Evolutionary conservation across 441 rosid genomes (phyloP).

Genomic region (Jatropha podagrica): DNA sequence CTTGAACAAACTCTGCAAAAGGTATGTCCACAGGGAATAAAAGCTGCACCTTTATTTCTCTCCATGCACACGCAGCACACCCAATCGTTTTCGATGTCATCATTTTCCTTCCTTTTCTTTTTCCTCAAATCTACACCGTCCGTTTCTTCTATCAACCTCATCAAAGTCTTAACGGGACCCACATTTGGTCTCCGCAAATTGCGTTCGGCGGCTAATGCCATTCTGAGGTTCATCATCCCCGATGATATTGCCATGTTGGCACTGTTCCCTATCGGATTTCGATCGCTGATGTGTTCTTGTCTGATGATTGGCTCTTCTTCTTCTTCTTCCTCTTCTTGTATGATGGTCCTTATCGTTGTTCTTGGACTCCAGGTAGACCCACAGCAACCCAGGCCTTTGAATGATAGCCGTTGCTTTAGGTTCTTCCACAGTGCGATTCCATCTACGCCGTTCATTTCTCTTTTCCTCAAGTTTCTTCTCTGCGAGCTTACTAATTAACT

Average conservation of each 20-base stretch:
- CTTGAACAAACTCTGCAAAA: slow-evolving; percentile 56
- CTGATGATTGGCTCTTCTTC: slow-evolving; percentile 2
- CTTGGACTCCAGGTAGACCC: slow-evolving; percentile 40
- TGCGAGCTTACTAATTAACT: not conserved
- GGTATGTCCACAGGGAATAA: slow-evolving; percentile 74
- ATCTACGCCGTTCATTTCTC: slow-evolving; percentile 24
- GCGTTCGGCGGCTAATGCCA: slow-evolving; percentile 63
- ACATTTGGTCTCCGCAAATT: slow-evolving; percentile 24
- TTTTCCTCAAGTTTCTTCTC: not conserved
- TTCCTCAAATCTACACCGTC: slow-evolving; percentile 53
- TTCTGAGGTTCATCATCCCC: slow-evolving; percentile 56
- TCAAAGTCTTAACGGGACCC: slow-evolving; percentile 47
- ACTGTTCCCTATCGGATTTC: not conserved
- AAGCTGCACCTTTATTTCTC: slow-evolving; percentile 62
- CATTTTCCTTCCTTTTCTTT: slow-evolving; percentile 8
- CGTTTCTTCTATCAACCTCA: slow-evolving; percentile 68
- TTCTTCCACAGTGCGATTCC: slow-evolving; percentile 24
- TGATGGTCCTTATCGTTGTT: slow-evolving; percentile 27
- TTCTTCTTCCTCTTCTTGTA: slow-evolving; percentile 18
- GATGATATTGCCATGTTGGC: not conserved
- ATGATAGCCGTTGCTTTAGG: slow-evolving; percentile 45
- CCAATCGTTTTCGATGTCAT: slow-evolving; percentile 32
- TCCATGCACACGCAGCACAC: slow-evolving; percentile 76
- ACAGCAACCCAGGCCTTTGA: slow-evolving; percentile 58
- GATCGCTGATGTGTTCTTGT: slow-evolving; percentile 12